phyloP scores from a whole-genome alignment of 805 yeast species.

The Myxozyma mucilagina region DNA sequence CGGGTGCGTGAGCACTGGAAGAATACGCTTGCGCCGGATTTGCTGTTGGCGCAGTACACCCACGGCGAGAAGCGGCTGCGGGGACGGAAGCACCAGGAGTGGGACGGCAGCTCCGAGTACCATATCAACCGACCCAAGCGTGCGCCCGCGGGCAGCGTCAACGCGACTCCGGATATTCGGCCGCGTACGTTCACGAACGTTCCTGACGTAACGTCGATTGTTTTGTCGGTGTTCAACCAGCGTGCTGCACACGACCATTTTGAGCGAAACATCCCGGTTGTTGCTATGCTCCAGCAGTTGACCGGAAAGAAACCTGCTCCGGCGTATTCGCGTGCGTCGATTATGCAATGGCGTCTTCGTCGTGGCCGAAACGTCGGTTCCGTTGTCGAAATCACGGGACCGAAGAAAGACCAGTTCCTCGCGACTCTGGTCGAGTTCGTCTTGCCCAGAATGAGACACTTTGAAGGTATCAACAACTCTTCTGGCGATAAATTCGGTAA shows the following conservation, averaged over 20 bases:
- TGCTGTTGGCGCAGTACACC: constrained; percentile 71
- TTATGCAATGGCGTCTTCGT: constrained; percentile 82
- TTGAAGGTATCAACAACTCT: constrained; percentile 69
- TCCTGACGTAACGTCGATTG: constrained; percentile 68
- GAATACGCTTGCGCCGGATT: constrained; percentile 72
- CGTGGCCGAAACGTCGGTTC: constrained; percentile 92
- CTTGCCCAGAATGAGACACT: constrained; percentile 88
- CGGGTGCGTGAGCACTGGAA: constrained; percentile 74
- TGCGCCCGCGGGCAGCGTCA: constrained; percentile 73
- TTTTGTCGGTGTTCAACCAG: constrained; percentile 73
- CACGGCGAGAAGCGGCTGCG: constrained; percentile 46
- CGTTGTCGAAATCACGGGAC: constrained; percentile 71
- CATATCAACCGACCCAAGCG: constrained; percentile 77
- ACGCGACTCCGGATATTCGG: constrained; percentile 70
- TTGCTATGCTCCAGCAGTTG: constrained; percentile 82
- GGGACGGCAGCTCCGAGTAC: constrained; percentile 89
- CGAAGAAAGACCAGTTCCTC: constrained; percentile 81
- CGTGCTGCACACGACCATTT: constrained; percentile 65
- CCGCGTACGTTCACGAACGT: constrained; percentile 68
- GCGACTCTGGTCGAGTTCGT: constrained; percentile 87
- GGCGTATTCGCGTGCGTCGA: constrained; percentile 72
- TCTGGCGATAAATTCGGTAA: constrained; percentile 87
- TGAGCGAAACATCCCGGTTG: constrained; percentile 72
- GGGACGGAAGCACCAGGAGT: constrained; percentile 75
- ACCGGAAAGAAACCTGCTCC: constrained; percentile 85